A percentile compares a stretch with the other conserved stretches of the same genome.
Conservation (phyloP, 2,329 filamentous ascomycete genomes). For the Aspergillus felis region DNA sequence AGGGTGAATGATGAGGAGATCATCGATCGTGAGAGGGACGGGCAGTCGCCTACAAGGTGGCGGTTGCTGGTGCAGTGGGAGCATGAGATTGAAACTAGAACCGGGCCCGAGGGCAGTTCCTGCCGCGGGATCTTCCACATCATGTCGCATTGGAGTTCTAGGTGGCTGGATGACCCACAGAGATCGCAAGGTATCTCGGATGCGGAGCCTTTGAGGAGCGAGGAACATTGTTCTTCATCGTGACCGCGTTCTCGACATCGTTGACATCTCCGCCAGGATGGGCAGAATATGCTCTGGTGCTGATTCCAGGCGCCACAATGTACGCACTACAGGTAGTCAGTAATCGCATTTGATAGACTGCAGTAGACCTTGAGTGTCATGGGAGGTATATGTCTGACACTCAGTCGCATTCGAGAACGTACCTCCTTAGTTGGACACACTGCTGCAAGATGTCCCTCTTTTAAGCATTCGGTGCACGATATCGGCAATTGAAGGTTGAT, state of each 20-base stretch:
- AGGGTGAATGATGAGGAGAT: slow-evolving; percentile 38
- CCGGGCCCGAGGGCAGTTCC: slow-evolving; percentile 21
- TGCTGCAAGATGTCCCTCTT: slow-evolving; percentile 40
- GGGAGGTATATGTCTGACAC: too few relatives aligned
- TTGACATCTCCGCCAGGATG: slow-evolving; percentile 39
- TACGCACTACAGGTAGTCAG: slow-evolving; percentile 28
- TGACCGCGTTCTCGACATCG: slow-evolving; percentile 65
- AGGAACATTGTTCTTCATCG: slow-evolving; percentile 46
- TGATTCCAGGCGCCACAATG: slow-evolving; percentile 41
- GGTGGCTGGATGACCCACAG: slow-evolving; percentile 55
- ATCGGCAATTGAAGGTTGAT: slow-evolving; percentile 41
- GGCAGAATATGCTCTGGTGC: slow-evolving; percentile 40
- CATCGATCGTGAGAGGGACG: slow-evolving; percentile 24
- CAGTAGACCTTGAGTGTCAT: background rate
- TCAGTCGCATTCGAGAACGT: slow-evolving; percentile 9
- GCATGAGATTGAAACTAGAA: slow-evolving; percentile 43
- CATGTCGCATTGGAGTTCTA: slow-evolving; percentile 57
- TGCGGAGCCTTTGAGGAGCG: slow-evolving; percentile 56
- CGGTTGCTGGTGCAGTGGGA: slow-evolving; percentile 40
- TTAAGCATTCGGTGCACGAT: slow-evolving; percentile 41
- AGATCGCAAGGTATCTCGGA: slow-evolving; percentile 55
- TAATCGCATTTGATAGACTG: background rate
- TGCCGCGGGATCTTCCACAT: slow-evolving; percentile 50
- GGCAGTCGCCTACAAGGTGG: slow-evolving; percentile 45
- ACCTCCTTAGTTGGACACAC: slow-evolving; percentile 44